Conservation (phyloP, 140 eudicot genomes). For the Bidens hawaiensis region DNA sequence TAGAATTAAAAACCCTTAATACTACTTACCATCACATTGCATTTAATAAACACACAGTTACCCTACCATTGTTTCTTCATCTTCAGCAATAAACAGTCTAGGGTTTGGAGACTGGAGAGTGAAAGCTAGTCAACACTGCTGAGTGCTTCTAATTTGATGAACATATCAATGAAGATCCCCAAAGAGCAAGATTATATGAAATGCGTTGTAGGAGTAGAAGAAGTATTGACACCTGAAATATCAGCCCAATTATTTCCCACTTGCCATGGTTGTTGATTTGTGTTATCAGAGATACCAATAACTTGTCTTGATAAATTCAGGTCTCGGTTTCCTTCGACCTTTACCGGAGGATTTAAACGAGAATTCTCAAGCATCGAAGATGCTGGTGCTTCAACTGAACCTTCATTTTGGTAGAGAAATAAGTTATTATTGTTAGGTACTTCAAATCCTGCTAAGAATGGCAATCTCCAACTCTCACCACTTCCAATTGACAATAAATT, state of each 20-base stretch:
- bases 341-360: slow-evolving; percentile 30
- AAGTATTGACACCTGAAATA: slow-evolving; percentile 37
- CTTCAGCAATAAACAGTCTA: slow-evolving; percentile 19
- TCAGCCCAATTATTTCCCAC: slow-evolving; percentile 44
- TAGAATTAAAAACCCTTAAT: slow-evolving; percentile 6
- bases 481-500: slow-evolving; percentile 27
- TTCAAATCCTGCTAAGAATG: slow-evolving; percentile 45
- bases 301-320: slow-evolving; percentile 32
- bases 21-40: slow-evolving; percentile 20
- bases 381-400: slow-evolving; percentile 27
- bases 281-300: slow-evolving; percentile 25
- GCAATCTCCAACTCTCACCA: slow-evolving; percentile 53
- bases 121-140: slow-evolving; percentile 19
- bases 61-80: slow-evolving; percentile 19
- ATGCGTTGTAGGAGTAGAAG: slow-evolving; percentile 37
- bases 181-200: slow-evolving; percentile 30
- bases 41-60: slow-evolving; percentile 5
- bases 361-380: slow-evolving; percentile 22
- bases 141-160: slow-evolving; percentile 2
- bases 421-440: slow-evolving; percentile 29
- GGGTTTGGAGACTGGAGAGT: slow-evolving; percentile 12
- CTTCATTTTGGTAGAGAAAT: slow-evolving; percentile 36
- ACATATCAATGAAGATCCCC: slow-evolving; percentile 12
- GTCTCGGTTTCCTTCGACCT: slow-evolving; percentile 36
- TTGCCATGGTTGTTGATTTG: slow-evolving; percentile 45